Percentiles rank a stretch among this genome's conserved stretches.
Conservation (phyloP, 73 alveolate species). For the Paramecium biaurelia region DNA sequence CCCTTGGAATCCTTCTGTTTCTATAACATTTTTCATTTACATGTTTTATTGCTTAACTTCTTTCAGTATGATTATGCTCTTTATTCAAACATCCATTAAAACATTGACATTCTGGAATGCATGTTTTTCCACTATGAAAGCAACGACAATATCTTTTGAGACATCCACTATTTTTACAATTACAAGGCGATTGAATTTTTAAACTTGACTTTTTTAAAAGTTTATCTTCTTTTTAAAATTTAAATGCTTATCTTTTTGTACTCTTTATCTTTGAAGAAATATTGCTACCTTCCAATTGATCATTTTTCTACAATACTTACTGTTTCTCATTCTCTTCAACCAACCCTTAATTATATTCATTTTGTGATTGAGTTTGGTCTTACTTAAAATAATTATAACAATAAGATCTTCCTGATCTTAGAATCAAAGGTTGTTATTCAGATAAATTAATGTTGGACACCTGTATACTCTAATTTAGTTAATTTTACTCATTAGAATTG, state of each 20-base stretch:
- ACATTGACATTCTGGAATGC: background rate
- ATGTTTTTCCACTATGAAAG: background rate
- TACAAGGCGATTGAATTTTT: background rate
- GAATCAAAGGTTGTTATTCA: background rate
- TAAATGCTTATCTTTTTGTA: background rate
- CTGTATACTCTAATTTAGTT: background rate
- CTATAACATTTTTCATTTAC: slow-evolving; percentile 10
- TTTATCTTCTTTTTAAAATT: background rate
- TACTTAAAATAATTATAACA: background rate
- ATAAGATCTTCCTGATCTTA: background rate
- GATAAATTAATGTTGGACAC: background rate
- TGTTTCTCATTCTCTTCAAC: background rate
- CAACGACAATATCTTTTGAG: slow-evolving; percentile 11
- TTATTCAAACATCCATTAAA: background rate
- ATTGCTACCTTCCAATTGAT: background rate
- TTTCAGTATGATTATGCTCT: background rate
- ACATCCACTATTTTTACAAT: slow-evolving; percentile 4
- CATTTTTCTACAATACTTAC: background rate
- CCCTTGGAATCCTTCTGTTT: background rate
- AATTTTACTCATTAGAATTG: background rate
- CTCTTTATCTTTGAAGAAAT: background rate
- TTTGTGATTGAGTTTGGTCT: background rate
- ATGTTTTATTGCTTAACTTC: background rate
- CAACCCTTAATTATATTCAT: background rate
- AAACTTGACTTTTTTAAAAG: background rate